Evolutionary conservation across 306 rosid species (phyloP).

Genomic region (Cicer bijugum): DNA sequence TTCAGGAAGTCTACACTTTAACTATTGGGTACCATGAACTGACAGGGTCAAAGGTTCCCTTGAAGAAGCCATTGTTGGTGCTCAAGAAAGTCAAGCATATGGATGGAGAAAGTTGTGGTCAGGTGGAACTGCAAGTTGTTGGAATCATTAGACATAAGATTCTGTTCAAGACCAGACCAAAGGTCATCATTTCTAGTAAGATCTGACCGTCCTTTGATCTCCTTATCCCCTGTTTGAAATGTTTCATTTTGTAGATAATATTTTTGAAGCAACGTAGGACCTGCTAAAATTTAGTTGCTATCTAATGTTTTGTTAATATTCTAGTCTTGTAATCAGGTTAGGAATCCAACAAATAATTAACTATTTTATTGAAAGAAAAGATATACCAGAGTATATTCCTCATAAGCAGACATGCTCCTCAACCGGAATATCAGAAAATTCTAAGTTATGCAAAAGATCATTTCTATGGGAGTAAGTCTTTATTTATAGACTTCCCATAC

Average conservation of each 20-base stretch:
- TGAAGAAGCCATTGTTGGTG: slow-evolving; percentile 84
- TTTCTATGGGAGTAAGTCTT: too few relatives aligned
- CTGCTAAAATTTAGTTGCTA: slow-evolving; percentile 15
- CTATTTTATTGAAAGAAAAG: too few relatives aligned
- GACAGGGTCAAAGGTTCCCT: slow-evolving; percentile 73
- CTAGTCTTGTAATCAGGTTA: background rate
- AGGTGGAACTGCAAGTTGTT: slow-evolving; percentile 68
- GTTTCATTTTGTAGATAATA: slow-evolving; percentile 36
- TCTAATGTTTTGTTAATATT: background rate
- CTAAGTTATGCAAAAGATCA: too few relatives aligned
- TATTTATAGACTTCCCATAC: too few relatives aligned
- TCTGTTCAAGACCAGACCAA: slow-evolving; percentile 89
- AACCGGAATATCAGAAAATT: too few relatives aligned
- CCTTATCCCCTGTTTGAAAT: background rate
- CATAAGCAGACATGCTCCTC: too few relatives aligned
- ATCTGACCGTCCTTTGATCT: background rate
- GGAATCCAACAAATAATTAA: too few relatives aligned
- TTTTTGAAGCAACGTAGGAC: slow-evolving; percentile 43
- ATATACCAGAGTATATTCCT: too few relatives aligned
- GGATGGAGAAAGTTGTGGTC: slow-evolving; percentile 35
- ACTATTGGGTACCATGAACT: slow-evolving; percentile 88
- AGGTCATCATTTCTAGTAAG: slow-evolving; percentile 85
- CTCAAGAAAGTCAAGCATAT: slow-evolving; percentile 64
- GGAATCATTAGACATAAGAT: slow-evolving; percentile 78
- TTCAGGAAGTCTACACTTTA: slow-evolving; percentile 74